Evolutionary conservation across 1,284 basidiomycete genomes (phyloP), one percentile per base, ranked within the genome.

Genomic region (Trichosporon sp.): DNA sequence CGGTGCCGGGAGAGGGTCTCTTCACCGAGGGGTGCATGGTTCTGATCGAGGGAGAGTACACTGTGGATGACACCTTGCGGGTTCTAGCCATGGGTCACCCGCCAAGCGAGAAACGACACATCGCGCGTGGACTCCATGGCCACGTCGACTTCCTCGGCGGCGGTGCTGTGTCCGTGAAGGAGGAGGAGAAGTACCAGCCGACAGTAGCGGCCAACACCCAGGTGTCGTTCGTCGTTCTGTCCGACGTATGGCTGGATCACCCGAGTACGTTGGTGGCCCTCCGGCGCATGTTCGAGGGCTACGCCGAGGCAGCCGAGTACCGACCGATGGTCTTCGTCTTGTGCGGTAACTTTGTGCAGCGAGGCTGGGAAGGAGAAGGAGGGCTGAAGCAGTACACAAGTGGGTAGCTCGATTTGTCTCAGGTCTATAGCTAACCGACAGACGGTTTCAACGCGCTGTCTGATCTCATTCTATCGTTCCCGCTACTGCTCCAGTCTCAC

Each of bases 21-120:
- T 99, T 98, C 79, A 98, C 96, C 0, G 96, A 99, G 83, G 97
- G 97, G 0, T 94, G 91, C 72, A 92, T 98, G 83, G 93, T 95
- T 1, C 88, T 99, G 8, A 90, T 98, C 0, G 97, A 99, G 84
- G 97, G 97, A 40, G 93, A 96, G 79, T 99, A 98, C 80, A 98
- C 93, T 0, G 90, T 94, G 72, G 93, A 98, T 37, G 92, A 92
- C 66, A 92, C 89, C 0, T 87, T 99, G 68, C 88, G 91, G 71
- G 94, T 98, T 6, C 89, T 94, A 75, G 97, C 96, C 7, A 92
- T 99, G 75, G 96, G 97, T 0, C 96, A 99, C 83, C 97, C 97
- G 1, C 97, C 97, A 26, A 96, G 94, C 78, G 95, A 98, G 83
- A 89, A 90, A 78, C 87, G 96, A 67, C 90, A 91, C 72, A 89